Evolutionary conservation across 352 stramenopile genomes (phyloP).

Genomic region (Pythium brassicae): DNA sequence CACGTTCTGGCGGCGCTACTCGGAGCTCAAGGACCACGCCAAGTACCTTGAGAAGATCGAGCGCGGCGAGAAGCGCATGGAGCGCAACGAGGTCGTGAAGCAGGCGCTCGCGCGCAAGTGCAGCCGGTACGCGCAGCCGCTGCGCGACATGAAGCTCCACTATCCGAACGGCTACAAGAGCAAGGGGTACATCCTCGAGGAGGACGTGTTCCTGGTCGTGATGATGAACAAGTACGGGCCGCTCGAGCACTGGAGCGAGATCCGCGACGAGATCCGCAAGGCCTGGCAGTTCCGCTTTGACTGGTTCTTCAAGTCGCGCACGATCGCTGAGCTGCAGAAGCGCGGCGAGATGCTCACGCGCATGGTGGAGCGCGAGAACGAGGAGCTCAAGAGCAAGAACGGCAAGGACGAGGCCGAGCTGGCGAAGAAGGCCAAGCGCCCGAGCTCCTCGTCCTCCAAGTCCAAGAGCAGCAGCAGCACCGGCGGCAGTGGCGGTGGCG

Average conservation of each 20-base stretch:
- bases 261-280: conserved; percentile 96
- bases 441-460: conserved; percentile 51
- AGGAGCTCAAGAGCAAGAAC: conserved; percentile 77
- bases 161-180: conserved; percentile 91
- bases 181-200: conserved; percentile 94
- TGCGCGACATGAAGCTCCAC: conserved; percentile 84
- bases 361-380: conserved; percentile 94
- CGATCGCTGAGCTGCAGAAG: conserved; percentile 96
- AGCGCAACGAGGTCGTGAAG: conserved; percentile 95
- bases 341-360: conserved; percentile 94
- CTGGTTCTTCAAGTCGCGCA: conserved; percentile 99
- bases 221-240: conserved; percentile 99
- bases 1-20: conserved; percentile 94
- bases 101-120: conserved; percentile 95
- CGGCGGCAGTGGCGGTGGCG: no score
- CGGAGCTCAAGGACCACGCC: conserved; percentile 88
- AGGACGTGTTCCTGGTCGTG: conserved; percentile 98
- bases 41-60: conserved; percentile 96
- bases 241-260: conserved; percentile 94
- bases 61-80: conserved; percentile 94
- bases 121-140: conserved; percentile 92
- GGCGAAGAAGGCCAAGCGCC: conserved; percentile 74
- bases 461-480: conserved; percentile 51
- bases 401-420: conserved; percentile 74
- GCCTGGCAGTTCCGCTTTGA: conserved; percentile 99